A percentile compares a stretch with the other conserved stretches of the same genome.
Conservation (phyloP, 2,329 filamentous ascomycete species). For the Paraphoma sp. region DNA sequence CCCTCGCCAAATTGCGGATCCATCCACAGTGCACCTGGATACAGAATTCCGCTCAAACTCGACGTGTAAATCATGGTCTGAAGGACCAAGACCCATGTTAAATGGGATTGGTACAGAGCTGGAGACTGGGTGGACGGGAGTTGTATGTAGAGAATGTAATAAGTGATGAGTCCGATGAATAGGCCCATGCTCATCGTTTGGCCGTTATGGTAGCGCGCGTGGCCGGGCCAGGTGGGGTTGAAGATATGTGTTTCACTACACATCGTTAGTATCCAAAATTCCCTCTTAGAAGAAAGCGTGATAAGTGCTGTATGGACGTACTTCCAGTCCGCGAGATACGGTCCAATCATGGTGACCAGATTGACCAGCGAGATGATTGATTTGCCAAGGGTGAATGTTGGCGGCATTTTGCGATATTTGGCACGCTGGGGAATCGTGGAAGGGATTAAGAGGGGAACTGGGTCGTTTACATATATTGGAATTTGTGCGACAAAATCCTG, state of each 20-base stretch:
- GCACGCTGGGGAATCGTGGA: background rate
- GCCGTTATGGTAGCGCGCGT: conserved; percentile 61
- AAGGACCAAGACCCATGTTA: conserved; percentile 34
- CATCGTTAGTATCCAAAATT: background rate
- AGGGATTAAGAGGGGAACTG: background rate
- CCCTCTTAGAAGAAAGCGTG: background rate
- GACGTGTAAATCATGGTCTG: conserved; percentile 55
- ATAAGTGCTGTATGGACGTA: background rate
- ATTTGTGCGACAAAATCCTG: background rate
- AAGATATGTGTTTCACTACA: conserved; percentile 52
- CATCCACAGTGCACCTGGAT: conserved; percentile 52
- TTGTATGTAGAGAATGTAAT: conserved; percentile 38
- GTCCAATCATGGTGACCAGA: conserved; percentile 39
- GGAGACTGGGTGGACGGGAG: background rate
- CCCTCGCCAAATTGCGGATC: conserved; percentile 57
- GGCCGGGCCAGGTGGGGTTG: conserved; percentile 58
- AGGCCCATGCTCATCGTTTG: conserved; percentile 60
- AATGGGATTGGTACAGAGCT: background rate
- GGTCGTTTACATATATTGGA: background rate
- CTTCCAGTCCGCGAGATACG: conserved; percentile 45
- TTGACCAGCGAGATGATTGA: conserved; percentile 39
- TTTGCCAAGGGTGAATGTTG: conserved; percentile 26
- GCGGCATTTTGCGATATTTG: background rate
- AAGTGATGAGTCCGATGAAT: conserved; percentile 44
- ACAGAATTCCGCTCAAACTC: conserved; percentile 53